Evolutionary conservation across 78 protist genomes (phyloP), one percentile per base, ranked within the genome.

Genomic region (Dictyostelium citrinum): DNA sequence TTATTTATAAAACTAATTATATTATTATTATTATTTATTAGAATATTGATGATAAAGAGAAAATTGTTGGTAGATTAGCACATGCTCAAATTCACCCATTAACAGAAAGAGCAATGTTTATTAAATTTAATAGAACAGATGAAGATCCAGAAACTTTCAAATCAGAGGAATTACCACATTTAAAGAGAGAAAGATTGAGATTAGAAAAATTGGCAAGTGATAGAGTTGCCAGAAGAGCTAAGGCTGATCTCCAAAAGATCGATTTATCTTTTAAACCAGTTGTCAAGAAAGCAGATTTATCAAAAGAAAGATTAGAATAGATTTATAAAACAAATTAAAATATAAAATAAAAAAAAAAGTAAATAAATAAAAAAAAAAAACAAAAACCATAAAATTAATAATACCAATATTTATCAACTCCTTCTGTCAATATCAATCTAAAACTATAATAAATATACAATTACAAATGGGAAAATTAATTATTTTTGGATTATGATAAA

Each of bases 241-340:
- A 17, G 20, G 17, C 17, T 61, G 79, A 75, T 1, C 33, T 88
- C 5, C 58, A 51, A 49, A 78, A 77, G 29, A 88, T 88, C 24
- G 93, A 88, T 78, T 68, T 88, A 9, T 58, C 93, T 9, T 88
- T 88, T 68, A 88, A 88, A 46, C 93, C 93, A 35, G 84, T 46
- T 6, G 16, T 88, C 5, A 82, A 43, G 46, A 82, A 64, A 41
- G 5, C 78, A 24, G 77, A 58, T 27, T 64, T 41, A 64, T n/a
- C 20, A 64, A 64, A 64, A 64, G 72, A 64, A 8, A 64, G 72
- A 64, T 24, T 27, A 64, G 72, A 64, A 64, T 70, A 33, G 4
- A 27, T 3, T 12, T 12, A 31, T 7, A 16, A 16, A 70, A 70
- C 33, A 70, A 29, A 67, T 12, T 14, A 67, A 67, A 67, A 29